Base-by-base conservation (phyloP, 257 asterid species). In the Phtheirospermum japonicum region DNA sequence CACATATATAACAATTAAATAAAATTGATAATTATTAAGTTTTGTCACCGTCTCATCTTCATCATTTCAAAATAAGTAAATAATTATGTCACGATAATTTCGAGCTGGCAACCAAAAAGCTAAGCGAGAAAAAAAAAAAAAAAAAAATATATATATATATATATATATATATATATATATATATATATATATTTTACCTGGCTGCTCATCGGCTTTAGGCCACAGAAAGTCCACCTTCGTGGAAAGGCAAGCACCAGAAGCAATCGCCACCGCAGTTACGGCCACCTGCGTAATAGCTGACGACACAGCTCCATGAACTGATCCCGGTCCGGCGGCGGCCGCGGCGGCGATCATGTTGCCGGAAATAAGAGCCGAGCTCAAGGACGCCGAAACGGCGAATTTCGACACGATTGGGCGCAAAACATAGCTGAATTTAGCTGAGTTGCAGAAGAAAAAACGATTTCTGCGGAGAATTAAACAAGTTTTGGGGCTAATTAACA, bases 171-270 rank as follows among this genome's bases (percentile, higher is more conserved):
- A n/a, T n/a, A n/a, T n/a, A n/a, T n/a, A n/a, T n/a, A n/a, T n/a
- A n/a, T n/a, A n/a, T n/a, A n/a, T n/a, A n/a, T n/a, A n/a, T n/a
- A n/a, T n/a, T n/a, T 6, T 59, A 88, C 98, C 94, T 5, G 98
- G 95, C 71, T 71, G 95, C 58, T 88, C 94, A 9, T 77, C 85
- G 53, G 80, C 72, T 80, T 92, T 92, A 49, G 98, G 98, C 98
- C 98, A 92, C 79, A 92, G 61, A 78, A 81, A 92, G 16, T 92
- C 98, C 58, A 91, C 95, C 77, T 88, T 91, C 0, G 98, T 91
- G 67, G 98, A 91, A 53, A 91, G 95, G 65, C 98, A 92, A 74
- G 98, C 98, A 0, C 98, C 98, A 18, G 95, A 88, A 49, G 98
- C 98, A 68, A 92, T 86, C 16, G 98, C 98, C 20, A 92, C 85